Evolutionary conservation across 306 rosid genomes (phyloP), one percentile per base, ranked within the genome.

Genomic region (Cucumis sativus): DNA sequence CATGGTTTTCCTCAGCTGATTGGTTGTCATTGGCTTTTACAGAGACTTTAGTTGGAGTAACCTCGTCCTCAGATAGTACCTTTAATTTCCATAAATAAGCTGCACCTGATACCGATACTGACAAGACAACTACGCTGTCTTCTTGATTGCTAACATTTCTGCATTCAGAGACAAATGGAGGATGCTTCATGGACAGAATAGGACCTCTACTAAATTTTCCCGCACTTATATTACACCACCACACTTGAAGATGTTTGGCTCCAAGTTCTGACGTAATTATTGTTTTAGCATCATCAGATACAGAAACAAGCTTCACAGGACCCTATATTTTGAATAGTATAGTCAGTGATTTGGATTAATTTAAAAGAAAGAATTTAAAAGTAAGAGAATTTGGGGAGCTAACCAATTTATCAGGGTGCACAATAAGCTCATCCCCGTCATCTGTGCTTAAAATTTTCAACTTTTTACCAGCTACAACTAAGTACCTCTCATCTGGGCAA

Each of bases 161-260:
- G 77, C 88, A 86, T 77, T 86, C 87, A 51, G 87, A 82, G 56
- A 68, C 58, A 52, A 81, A 75, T 6, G 90, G 86, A 83, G 78
- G 25, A 80, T 88, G 90, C 81, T 80, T 84, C 82, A 80, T 40
- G 68, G 86, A 80, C 65, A 86, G 87, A 30, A 74, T 79, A 74
- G 92, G 87, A 77, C 87, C 89, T 75, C 68, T 63, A 78, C 75
- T 80, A 71, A 85, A 72, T 23, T 62, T 83, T 77, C 83, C 83
- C 40, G 83, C 75, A 76, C 76, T 83, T 59, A 84, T 25, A 79
- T 88, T 87, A 45, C 86, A 83, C 77, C 83, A 80, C 92, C 92
- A 88, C 69, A 88, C 86, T 83, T 86, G 83, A 79, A 88, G 79
- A 81, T 83, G 76, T 79, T 86, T 83, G 78, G 67, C 79, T 69